Evolutionary conservation across 108 stramenopile genomes (phyloP), one percentile per base, ranked within the genome.

Genomic region (Epithemia pelagica): DNA sequence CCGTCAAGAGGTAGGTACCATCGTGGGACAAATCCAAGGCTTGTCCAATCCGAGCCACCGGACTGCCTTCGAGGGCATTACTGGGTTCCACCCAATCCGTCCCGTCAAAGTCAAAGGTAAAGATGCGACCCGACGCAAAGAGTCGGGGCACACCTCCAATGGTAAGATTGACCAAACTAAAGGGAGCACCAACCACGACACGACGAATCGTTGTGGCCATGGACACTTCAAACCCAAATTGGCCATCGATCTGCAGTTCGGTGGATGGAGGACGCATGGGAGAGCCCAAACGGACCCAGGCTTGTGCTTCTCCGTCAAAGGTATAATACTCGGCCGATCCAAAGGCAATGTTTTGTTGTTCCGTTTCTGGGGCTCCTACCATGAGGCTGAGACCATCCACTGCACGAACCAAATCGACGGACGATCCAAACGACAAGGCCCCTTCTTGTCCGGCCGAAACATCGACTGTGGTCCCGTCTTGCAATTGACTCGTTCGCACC

Each of bases 101-200:
- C 37, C 37, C 37, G 2, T 60, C 59, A 30, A 28, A 30, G 21
- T 60, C 59, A 10, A 60, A 60, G 21, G 59, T 60, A 10, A 28
- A 60, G 1, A 60, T 30, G 2, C 59, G 24, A 25, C 59, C 59
- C 1, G 59, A 28, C 15, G 5, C 37, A 46, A 46, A 15, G 5
- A 10, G 10, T 10, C 5, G 5, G 37, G 37, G 37, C 5, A 15
- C 10, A 46, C 37, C 37, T 5, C 10, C 5, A 46, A 46, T 10
- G 15, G 5, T 46, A 15, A 46, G 15, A 10, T 10, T 46, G 10
- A 10, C 37, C 5, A 5, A 15, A 10, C 59, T 60, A 1, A 28
- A 2, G 8, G 59, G 59, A 2, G 59, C 59, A 21, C 59, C 59
- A 18, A 60, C 59, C 27, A 28, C 27, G 10, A 25, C 24, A 30